Evolutionary conservation across 768 basidiomycete species (phyloP), one percentile per base, ranked within the genome.

Genomic region (Kwoniella botswanensis): DNA sequence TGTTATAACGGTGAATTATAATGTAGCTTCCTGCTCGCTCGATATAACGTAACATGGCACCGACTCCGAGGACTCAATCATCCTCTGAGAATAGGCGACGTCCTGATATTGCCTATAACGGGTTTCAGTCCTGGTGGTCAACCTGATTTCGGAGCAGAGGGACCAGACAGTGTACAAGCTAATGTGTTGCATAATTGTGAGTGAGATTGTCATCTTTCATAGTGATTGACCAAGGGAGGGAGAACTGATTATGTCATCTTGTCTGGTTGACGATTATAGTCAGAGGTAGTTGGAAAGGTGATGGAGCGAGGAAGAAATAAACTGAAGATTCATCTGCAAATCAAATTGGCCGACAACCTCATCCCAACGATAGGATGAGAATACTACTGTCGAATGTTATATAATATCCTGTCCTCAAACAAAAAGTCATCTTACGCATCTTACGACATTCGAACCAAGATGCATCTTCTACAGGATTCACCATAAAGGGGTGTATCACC

Each of bases 81-180:
- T 43, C 79, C 81, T 3, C 24, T 82, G 35, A 66, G 83, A n/a
- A 79, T 84, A 64, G 83, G 83, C 7, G 83, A 84, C 56, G 80
- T 83, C 44, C 24, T 81, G 44, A 68, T 80, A 13, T 67, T 79
- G 21, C 77, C 78, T 52, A 78, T 79, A 57, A 77, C 80, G 1
- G 76, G 67, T 3, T 79, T 79, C 56, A 75, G 74, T 15, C 78
- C 78, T 26, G 76, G 78, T 17, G 78, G 78, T 41, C 50, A 79
- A 59, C 59, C 61, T 2, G 78, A 79, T 65, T 79, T 79, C 65
- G 24, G 52, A 22, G 72, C 72, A 13, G 76, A 74, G 42, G 64
- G 64, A 9, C 64, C 64, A 29, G 69, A 74, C 26, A 70, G 70
- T n/a, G 67, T 73, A 15, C 76, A 76, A 55, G 78, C 76, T 13